Evolutionary conservation across 2,329 filamentous ascomycete species (phyloP), one percentile per base, ranked within the genome.

Genomic region (Sporothrix phasma): DNA sequence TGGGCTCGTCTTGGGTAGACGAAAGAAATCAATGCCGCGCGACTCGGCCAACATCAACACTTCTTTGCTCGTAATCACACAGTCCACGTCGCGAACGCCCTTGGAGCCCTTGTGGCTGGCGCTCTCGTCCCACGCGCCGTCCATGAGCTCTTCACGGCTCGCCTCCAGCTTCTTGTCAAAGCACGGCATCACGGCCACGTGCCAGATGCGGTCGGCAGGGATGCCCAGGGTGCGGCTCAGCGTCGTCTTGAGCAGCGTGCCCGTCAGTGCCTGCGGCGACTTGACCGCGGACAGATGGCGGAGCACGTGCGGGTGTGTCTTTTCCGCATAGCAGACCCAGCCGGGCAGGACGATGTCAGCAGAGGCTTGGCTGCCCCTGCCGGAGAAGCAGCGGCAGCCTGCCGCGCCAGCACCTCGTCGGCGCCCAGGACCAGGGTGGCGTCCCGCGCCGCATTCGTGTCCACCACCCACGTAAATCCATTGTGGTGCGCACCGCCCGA

Each of bases 101-200:
- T 78, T 75, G 1, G 77, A 79, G 1, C 81, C 78, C 56, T 72
- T 72, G 15, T 76, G 77, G 46, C 75, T 79, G 2, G 3, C 13
- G 13, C 19, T 6, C 75, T 78, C 91, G 91, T 96, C 78, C 92
- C 92, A 97, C 17, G 85, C 84, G 6, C 82, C 77, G 72, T 93
- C 89, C 0, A 92, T 97, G 45, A 99, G 83, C 75, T 99, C 94
- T 74, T 92, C 88, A 62, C 94, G 87, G 70, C 92, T 96, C 6
- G 94, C 94, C 77, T 99, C 94, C 31, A 99, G 83, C 75, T 99
- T 99, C 80, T 99, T 99, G 75, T 99, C 94, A 74, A 99, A 97
- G 75, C 94, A 99, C 22, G 94, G 94, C 94, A 99, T 99, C 53
- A 99, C 82, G 13, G 93, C 91, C 62, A 97, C 76, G 75, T 97